Percentiles rank a stretch among this genome's conserved stretches.
These are phyloP conservation scores for Trichothecium roseum DNA, from an alignment of 2,329 filamentous ascomycete species.

Conservation along the genomic window DNA sequence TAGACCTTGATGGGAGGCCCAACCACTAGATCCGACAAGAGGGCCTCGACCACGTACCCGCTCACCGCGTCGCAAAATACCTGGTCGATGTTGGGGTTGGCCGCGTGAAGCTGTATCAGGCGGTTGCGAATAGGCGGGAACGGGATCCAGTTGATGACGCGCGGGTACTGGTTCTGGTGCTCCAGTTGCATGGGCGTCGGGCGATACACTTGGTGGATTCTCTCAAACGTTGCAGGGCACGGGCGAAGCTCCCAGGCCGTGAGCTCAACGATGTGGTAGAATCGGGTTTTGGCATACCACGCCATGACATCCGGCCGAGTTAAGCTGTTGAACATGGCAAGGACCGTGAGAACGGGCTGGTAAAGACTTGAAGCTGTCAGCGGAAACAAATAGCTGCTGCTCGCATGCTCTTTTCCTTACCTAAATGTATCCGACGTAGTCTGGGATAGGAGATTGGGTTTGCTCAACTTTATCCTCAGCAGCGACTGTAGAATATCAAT, in stretches of 20 bases:
- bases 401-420: not conserved
- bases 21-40: constrained; percentile 16
- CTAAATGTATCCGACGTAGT: not conserved
- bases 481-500: constrained; percentile 16
- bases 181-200: constrained; percentile 14
- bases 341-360: constrained; percentile 17
- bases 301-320: constrained; percentile 22
- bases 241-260: constrained; percentile 21
- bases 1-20: constrained; percentile 15
- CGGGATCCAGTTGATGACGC: constrained; percentile 20
- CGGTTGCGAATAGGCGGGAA: constrained; percentile 17
- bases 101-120: constrained; percentile 17
- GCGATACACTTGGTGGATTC: constrained; percentile 16
- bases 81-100: constrained; percentile 18
- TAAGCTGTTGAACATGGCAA: constrained; percentile 23
- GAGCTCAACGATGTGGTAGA: constrained; percentile 21
- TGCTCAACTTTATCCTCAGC: constrained; percentile 12
- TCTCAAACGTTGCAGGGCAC: constrained; percentile 14
- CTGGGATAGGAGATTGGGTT: constrained; percentile 5
- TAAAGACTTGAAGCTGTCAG: constrained; percentile 7
- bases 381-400: not conserved
- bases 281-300: constrained; percentile 28
- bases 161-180: constrained; percentile 11
- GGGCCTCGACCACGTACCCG: constrained; percentile 18
- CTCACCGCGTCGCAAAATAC: constrained; percentile 22